A percentile compares a stretch with the other conserved stretches of the same genome.
These are phyloP conservation scores for Theileria annulata DNA, from an alignment of 169 alveolate species.

Conservation along the genomic window DNA sequence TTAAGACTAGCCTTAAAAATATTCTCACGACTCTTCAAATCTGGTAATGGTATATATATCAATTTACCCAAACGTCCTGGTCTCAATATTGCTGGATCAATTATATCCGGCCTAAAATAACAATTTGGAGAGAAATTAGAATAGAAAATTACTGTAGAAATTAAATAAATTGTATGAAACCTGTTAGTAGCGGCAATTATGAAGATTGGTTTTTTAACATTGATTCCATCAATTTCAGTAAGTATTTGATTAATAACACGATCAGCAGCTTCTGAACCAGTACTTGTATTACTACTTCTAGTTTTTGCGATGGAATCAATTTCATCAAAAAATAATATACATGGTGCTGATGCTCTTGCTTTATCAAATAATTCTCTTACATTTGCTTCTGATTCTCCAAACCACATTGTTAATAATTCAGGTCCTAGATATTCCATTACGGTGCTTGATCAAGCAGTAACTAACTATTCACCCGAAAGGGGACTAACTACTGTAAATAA, in stretches of 20 bases:
- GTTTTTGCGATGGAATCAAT: constrained; percentile 95
- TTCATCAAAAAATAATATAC: constrained; percentile 95
- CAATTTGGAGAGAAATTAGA: constrained; percentile 15
- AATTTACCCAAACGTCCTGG: constrained; percentile 92
- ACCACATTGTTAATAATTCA: constrained; percentile 80
- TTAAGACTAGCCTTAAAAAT: constrained; percentile 86
- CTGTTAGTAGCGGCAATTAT: constrained; percentile 92
- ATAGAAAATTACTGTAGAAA: neutral
- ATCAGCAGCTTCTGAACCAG: constrained; percentile 93
- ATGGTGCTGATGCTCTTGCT: constrained; percentile 88
- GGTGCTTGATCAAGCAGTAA: too few relatives aligned
- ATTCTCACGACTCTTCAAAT: constrained; percentile 87
- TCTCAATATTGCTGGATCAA: constrained; percentile 92
- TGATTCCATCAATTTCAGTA: constrained; percentile 94
- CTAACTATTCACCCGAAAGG: neutral
- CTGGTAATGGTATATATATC: constrained; percentile 94
- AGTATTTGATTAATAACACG: constrained; percentile 90
- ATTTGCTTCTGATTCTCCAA: constrained; percentile 81
- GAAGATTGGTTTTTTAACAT: constrained; percentile 88
- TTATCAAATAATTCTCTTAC: constrained; percentile 79
- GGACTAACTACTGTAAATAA: neutral
- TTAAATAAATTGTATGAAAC: too few relatives aligned
- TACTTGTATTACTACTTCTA: constrained; percentile 77
- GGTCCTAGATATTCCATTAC: constrained; percentile 58
- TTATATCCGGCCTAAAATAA: constrained; percentile 86